These are phyloP conservation scores for Coccomyxa sp. DNA, from an alignment of 139 green algal species.

Conservation along the genomic window DNA sequence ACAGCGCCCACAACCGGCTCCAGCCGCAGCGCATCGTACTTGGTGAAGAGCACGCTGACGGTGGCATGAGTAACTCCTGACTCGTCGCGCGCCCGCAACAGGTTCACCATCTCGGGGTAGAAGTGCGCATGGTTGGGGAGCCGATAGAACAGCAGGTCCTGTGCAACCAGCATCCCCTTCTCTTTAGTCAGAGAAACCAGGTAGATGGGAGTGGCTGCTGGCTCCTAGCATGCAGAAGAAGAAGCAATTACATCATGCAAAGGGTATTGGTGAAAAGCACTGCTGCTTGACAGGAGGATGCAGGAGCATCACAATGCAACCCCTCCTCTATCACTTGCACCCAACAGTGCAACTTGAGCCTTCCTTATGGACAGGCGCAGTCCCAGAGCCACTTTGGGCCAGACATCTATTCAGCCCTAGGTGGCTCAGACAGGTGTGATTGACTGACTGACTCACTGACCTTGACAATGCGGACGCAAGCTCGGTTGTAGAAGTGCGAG, in stretches of 20 bases:
- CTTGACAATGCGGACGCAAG: no score
- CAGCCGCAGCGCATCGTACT: slow-evolving; percentile 63
- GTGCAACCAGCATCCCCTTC: background rate
- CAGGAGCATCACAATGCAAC: no score
- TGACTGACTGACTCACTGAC: no score
- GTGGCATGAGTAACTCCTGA: slow-evolving; percentile 27
- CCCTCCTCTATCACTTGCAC: no score
- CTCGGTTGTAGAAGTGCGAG: no score
- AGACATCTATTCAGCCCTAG: no score
- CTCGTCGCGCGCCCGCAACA: slow-evolving; percentile 35
- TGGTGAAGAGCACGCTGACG: slow-evolving; percentile 54
- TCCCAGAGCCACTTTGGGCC: no score
- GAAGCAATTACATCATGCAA: background rate
- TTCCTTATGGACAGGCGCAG: no score
- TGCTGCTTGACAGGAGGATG: no score
- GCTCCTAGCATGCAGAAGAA: background rate
- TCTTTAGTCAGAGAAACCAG: background rate
- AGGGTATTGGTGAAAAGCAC: no score
- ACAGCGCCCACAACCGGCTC: slow-evolving; percentile 67
- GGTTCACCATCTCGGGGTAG: slow-evolving; percentile 80
- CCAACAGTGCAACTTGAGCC: no score
- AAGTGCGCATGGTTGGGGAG: slow-evolving; percentile 75
- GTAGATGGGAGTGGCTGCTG: background rate
- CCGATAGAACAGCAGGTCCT: slow-evolving; percentile 83
- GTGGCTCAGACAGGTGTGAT: background rate